Evolutionary conservation across 2,329 filamentous ascomycete genomes (phyloP).

Genomic region (Diaporthe aspalathi): DNA sequence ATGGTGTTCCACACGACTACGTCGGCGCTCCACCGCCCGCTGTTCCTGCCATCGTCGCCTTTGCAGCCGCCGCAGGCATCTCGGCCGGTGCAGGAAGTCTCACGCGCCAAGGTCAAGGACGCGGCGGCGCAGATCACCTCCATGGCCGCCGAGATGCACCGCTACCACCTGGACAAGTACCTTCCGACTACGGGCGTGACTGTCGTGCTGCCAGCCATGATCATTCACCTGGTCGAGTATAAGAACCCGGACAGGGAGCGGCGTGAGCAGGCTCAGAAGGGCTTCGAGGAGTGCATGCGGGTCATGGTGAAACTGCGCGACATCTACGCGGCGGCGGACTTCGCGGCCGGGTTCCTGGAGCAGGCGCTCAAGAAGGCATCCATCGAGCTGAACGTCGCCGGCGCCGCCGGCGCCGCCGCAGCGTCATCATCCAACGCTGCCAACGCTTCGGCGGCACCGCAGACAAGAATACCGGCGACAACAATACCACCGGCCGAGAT

Average conservation of each 20-base stretch:
- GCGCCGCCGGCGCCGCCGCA: slow-evolving; percentile 43
- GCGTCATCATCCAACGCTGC: slow-evolving; percentile 46
- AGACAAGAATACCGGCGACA: slow-evolving; percentile 33
- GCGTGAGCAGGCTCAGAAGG: slow-evolving; percentile 78
- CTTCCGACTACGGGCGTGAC: slow-evolving; percentile 92
- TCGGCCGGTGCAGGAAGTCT: slow-evolving; percentile 82
- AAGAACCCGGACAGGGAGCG: slow-evolving; percentile 81
- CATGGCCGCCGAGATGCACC: slow-evolving; percentile 82
- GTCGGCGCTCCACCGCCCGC: slow-evolving; percentile 89
- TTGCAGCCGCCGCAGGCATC: slow-evolving; percentile 63
- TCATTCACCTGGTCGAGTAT: slow-evolving; percentile 93
- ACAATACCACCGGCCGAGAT: slow-evolving; percentile 39
- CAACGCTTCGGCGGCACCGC: slow-evolving; percentile 42
- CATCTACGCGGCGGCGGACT: slow-evolving; percentile 94
- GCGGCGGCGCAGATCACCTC: slow-evolving; percentile 87
- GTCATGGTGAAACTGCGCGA: slow-evolving; percentile 89
- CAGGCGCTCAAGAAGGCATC: slow-evolving; percentile 89
- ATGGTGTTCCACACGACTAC: slow-evolving; percentile 95
- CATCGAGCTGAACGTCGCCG: slow-evolving; percentile 69
- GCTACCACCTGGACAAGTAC: slow-evolving; percentile 78
- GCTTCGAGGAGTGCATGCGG: slow-evolving; percentile 92
- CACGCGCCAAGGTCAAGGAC: slow-evolving; percentile 83
- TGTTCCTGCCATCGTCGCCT: slow-evolving; percentile 83
- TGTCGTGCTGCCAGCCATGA: slow-evolving; percentile 90
- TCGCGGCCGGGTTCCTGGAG: slow-evolving; percentile 94